Evolutionary conservation across 495 filamentous ascomycete species (phyloP).

Genomic region (Parmelia sp.): DNA sequence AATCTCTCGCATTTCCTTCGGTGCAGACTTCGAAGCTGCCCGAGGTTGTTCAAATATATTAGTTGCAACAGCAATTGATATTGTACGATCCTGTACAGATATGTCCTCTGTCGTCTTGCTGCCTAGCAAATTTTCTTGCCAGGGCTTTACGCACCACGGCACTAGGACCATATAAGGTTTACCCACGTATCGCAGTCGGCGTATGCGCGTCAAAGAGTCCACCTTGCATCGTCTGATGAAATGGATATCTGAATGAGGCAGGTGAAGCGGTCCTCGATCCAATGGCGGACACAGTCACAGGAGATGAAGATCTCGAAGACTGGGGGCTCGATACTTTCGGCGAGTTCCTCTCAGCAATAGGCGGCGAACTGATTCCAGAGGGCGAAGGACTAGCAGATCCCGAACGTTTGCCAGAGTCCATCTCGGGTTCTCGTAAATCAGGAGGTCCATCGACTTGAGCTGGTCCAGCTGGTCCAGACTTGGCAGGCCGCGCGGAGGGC

Average conservation of each 20-base stretch:
- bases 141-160: not conserved
- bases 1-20: not conserved
- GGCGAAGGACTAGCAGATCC: constrained; percentile 18
- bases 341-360: constrained; percentile 23
- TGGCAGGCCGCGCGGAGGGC: constrained; percentile 30
- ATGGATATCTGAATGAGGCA: constrained; percentile 36
- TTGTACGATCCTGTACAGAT: not conserved
- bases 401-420: not conserved
- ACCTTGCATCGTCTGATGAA: constrained; percentile 29
- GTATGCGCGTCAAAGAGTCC: constrained; percentile 42
- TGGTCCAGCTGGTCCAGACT: constrained; percentile 21
- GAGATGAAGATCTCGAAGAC: constrained; percentile 30
- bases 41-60: not conserved
- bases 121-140: not conserved
- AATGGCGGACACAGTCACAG: constrained; percentile 21
- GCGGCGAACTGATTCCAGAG: constrained; percentile 23
- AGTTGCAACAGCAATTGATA: not conserved
- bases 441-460: constrained; percentile 21
- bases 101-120: not conserved
- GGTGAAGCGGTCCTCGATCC: constrained; percentile 35
- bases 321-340: constrained; percentile 25
- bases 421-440: constrained; percentile 8
- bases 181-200: constrained; percentile 44
- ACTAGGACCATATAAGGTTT: not conserved
- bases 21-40: not conserved